Percentiles rank a stretch among this genome's conserved stretches.
Conservation (phyloP, 2,329 filamentous ascomycete genomes). For the Fusarium sp. region DNA sequence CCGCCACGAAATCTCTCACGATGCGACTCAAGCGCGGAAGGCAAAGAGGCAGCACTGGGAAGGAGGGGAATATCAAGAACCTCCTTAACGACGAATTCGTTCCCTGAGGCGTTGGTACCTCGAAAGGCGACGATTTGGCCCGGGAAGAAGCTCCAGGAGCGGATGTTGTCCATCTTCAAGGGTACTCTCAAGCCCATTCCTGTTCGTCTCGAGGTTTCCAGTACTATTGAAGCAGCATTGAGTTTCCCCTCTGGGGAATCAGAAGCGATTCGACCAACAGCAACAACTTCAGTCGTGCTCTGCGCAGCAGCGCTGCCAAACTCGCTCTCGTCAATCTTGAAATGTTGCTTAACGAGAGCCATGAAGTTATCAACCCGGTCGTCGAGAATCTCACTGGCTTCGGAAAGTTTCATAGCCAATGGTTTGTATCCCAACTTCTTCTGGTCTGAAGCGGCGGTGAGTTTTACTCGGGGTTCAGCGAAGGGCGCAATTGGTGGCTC, state of each 20-base stretch:
- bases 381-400: conserved; percentile 92
- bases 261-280: conserved; percentile 90
- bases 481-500: conserved; percentile 80
- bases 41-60: conserved; percentile 78
- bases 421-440: conserved; percentile 94
- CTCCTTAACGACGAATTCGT: conserved; percentile 84
- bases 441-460: conserved; percentile 87
- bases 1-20: conserved; percentile 76
- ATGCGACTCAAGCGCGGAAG: conserved; percentile 74
- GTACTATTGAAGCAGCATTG: conserved; percentile 84
- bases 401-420: conserved; percentile 93
- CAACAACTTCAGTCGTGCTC: conserved; percentile 87
- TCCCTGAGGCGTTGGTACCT: conserved; percentile 88
- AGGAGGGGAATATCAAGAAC: conserved; percentile 81
- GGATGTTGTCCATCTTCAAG: conserved; percentile 78
- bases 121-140: conserved; percentile 91
- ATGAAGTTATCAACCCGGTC: conserved; percentile 94
- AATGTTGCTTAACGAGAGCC: conserved; percentile 77
- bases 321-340: conserved; percentile 80
- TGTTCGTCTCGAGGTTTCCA: conserved; percentile 87
- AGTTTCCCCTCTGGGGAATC: conserved; percentile 89
- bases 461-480: conserved; percentile 81
- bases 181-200: conserved; percentile 87
- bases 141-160: conserved; percentile 86
- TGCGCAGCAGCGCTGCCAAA: conserved; percentile 91